Evolutionary conservation across 495 filamentous ascomycete species (phyloP).

Genomic region (Xylaria venustula): DNA sequence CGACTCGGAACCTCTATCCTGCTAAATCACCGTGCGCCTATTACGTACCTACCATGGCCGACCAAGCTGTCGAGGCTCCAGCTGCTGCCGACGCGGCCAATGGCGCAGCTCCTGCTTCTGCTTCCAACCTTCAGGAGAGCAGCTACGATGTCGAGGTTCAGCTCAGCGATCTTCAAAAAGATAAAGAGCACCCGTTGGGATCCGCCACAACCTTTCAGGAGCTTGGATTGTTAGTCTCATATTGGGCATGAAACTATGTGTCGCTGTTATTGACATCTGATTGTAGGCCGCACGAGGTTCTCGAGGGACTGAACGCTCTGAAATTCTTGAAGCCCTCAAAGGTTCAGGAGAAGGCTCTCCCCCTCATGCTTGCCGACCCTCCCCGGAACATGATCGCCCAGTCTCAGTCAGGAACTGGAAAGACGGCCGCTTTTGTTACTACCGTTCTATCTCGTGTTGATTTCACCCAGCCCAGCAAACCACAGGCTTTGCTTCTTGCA

Average conservation of each 20-base stretch:
- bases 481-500: slow-evolving; percentile 87
- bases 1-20: not conserved
- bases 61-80: slow-evolving; percentile 41
- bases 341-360: slow-evolving; percentile 90
- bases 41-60: slow-evolving; percentile 37
- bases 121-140: slow-evolving; percentile 62
- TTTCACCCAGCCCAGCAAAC: slow-evolving; percentile 58
- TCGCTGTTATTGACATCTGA: slow-evolving; percentile 10
- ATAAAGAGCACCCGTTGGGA: slow-evolving; percentile 82
- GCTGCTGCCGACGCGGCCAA: slow-evolving; percentile 51
- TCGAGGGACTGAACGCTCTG: slow-evolving; percentile 68
- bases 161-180: slow-evolving; percentile 81
- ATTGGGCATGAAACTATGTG: not conserved
- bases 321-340: slow-evolving; percentile 95
- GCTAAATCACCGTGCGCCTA: not conserved
- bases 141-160: slow-evolving; percentile 84
- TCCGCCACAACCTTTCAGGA: slow-evolving; percentile 84
- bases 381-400: slow-evolving; percentile 93
- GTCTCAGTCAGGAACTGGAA: slow-evolving; percentile 97
- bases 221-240: slow-evolving; percentile 68
- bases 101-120: slow-evolving; percentile 40
- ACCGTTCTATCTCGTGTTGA: slow-evolving; percentile 87
- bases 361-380: slow-evolving; percentile 78
- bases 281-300: slow-evolving; percentile 41
- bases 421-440: slow-evolving; percentile 93